Base-by-base conservation (phyloP, 148 eudicot genomes). In the Persicaria tinctoria region DNA sequence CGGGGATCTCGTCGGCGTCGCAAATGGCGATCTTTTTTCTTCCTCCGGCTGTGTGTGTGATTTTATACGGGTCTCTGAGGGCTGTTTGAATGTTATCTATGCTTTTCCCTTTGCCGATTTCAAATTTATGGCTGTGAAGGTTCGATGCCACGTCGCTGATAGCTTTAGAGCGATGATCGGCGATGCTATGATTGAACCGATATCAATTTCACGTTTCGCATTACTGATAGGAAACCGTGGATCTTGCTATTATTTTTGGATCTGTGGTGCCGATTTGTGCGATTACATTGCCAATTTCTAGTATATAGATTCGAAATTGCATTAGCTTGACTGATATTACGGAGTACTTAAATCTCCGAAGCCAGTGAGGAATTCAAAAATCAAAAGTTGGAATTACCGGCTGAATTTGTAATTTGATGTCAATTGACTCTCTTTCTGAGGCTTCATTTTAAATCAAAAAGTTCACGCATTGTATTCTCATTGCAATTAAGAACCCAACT, bases 1-100 rank as follows among this genome's bases (percentile, higher is more conserved):
- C 87, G 92, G 68, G 80, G 79, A 56, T 8, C 6, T 69, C 6
- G 72, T 3, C 68, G 68, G 68, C 55, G 51, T 44, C 27, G 47
- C 27, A 55, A 76, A 44, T 74, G 75, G 63, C 46, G 49, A 12
- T 70, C 18, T 53, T 49, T 44, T 72, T 78, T 59, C 75, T 17
- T 20, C 66, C 51, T 17, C 41, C 48, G 53, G 75, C 80, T 81
- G 90, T 85, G 92, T 89, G 92, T 49, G 77, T 82, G 90, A 87
- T 87, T 87, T 80, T 77, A 49, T 82, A 85, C 85, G 91, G 91
- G 93, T 80, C 90, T 87, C 93, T 89, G 90, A 89, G 93, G 87
- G 83, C 74, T 75, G 10, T 17, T 32, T 32, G 41, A 23, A 23
- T 60, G 1, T 44, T 68, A 1, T 17, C 27, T 70, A 4, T n/a